A percentile compares a stretch with the other conserved stretches of the same genome.
These are phyloP conservation scores for Fusarium floridanum DNA, from an alignment of 2,329 filamentous ascomycete genomes.

Conservation along the genomic window DNA sequence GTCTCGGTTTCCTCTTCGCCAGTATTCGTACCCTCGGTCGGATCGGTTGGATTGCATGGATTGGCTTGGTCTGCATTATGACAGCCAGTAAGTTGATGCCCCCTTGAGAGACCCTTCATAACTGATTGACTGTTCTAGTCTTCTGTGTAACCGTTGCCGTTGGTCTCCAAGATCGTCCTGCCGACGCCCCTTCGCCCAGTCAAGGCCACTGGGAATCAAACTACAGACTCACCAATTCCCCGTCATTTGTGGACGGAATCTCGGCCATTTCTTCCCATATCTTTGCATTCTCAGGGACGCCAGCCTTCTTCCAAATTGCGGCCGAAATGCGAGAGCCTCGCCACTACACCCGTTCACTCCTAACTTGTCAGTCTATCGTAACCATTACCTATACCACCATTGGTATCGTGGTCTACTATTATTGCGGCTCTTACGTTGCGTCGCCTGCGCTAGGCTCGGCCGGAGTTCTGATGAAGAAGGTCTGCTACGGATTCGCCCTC, in stretches of 20 bases:
- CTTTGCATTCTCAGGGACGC: constrained; percentile 53
- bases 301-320: constrained; percentile 49
- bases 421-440: constrained; percentile 59
- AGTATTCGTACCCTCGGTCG: constrained; percentile 46
- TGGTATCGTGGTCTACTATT: constrained; percentile 57
- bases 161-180: constrained; percentile 48
- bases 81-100: constrained; percentile 37
- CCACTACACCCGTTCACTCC: constrained; percentile 42
- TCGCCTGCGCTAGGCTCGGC: constrained; percentile 61
- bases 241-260: constrained; percentile 47
- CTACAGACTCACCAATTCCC: constrained; percentile 46
- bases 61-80: constrained; percentile 44
- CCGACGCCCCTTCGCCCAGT: constrained; percentile 45
- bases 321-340: constrained; percentile 51
- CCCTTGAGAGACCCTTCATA: background rate
- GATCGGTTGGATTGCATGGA: constrained; percentile 48
- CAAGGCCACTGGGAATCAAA: constrained; percentile 44
- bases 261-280: constrained; percentile 48
- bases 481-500: constrained; percentile 55
- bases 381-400: constrained; percentile 50
- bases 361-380: constrained; percentile 43
- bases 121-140: constrained; percentile 6
- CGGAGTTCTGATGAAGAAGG: constrained; percentile 55
- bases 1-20: constrained; percentile 44
- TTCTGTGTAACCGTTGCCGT: constrained; percentile 47